Conservation (phyloP, 805 yeast genomes). For the Wickerhamomyces alni region DNA sequence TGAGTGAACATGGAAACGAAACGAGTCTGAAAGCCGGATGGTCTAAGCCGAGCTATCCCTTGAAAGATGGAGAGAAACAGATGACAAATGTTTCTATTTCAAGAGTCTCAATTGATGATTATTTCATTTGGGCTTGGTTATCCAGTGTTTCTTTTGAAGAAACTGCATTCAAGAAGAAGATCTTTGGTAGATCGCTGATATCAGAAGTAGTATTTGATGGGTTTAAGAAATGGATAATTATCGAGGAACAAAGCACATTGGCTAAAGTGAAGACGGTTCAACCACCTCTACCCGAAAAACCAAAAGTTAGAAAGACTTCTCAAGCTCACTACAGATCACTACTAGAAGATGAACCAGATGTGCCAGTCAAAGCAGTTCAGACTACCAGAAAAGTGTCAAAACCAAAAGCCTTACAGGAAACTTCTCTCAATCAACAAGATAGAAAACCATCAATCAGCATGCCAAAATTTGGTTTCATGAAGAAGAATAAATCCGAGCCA, state of each 20-base stretch:
- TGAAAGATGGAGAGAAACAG: conserved; percentile 20
- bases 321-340: conserved; percentile 19
- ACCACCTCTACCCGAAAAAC: conserved; percentile 16
- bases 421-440: background rate
- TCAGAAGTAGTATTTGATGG: conserved; percentile 76
- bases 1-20: conserved; percentile 28
- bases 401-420: background rate
- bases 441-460: background rate
- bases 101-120: conserved; percentile 74
- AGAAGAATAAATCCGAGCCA: background rate
- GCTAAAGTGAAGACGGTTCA: conserved; percentile 15
- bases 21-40: conserved; percentile 36
- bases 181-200: conserved; percentile 78
- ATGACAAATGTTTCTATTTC: conserved; percentile 33
- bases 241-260: conserved; percentile 56
- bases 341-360: conserved; percentile 16
- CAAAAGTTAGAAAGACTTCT: conserved; percentile 13
- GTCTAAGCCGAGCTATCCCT: conserved; percentile 25
- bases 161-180: conserved; percentile 51
- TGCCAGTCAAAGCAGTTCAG: too few species aligned
- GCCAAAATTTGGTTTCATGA: conserved; percentile 7
- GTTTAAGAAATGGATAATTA: conserved; percentile 70
- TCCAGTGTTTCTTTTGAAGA: conserved; percentile 72
- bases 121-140: conserved; percentile 89
- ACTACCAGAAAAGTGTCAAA: too few species aligned